Evolutionary conservation across 1,284 basidiomycete species (phyloP).

Genomic region (Trichosporon sp.): DNA sequence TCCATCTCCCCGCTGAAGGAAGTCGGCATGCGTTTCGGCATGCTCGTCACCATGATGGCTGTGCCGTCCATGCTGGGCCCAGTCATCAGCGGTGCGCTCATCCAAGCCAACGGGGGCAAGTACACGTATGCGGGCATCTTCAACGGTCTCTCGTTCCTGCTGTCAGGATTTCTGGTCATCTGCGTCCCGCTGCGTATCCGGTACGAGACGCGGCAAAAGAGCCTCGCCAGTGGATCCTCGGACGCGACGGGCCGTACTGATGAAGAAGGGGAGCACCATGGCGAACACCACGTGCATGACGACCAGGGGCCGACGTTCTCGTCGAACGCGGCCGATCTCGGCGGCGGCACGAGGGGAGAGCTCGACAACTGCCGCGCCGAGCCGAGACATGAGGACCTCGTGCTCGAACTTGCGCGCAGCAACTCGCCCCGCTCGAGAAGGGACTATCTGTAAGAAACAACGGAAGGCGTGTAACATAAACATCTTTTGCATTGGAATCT

Average conservation of each 20-base stretch:
- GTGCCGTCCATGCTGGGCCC: constrained; percentile 48
- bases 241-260: neutral
- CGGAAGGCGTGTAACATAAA: neutral
- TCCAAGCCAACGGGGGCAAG: constrained; percentile 8
- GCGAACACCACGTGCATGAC: neutral
- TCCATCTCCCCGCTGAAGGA: constrained; percentile 51
- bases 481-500: neutral
- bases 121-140: constrained; percentile 18
- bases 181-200: constrained; percentile 4
- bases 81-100: constrained; percentile 33
- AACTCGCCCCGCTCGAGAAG: neutral
- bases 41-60: constrained; percentile 45
- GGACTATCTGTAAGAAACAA: neutral
- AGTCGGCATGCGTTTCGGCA: constrained; percentile 52
- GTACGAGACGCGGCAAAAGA: neutral
- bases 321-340: constrained; percentile 14
- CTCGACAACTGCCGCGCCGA: constrained; percentile 13
- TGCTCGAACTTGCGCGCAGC: neutral
- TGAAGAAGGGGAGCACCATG: neutral
- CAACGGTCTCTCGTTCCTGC: constrained; percentile 17
- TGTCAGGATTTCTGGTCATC: neutral
- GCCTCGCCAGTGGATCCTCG: neutral
- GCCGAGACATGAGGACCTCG: neutral
- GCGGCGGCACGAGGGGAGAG: constrained; percentile 5
- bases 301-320: constrained; percentile 17